These are phyloP conservation scores for Thelephora aurantiotincta DNA, from an alignment of 768 basidiomycete genomes.

Conservation along the genomic window DNA sequence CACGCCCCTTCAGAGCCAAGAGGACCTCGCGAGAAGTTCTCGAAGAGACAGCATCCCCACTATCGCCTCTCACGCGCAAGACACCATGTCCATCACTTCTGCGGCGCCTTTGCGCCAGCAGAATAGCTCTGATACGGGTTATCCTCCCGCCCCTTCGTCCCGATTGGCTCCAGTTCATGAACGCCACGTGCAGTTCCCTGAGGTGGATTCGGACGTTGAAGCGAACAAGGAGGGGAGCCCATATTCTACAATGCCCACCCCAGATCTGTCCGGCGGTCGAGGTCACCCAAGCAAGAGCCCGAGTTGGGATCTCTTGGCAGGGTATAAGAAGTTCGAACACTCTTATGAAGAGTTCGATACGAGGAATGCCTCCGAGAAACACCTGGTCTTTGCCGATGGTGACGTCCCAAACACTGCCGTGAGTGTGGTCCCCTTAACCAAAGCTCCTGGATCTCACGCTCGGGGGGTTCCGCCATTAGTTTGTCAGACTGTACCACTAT, in stretches of 20 bases:
- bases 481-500: constrained; percentile 55
- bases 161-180: too few relatives aligned
- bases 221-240: too few relatives aligned
- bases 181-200: too few relatives aligned
- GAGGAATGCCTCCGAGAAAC: constrained; percentile 33
- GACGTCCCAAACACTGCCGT: constrained; percentile 46
- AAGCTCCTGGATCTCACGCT: too few relatives aligned
- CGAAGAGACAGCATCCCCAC: too few relatives aligned
- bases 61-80: background rate
- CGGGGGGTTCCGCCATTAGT: constrained; percentile 18
- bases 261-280: constrained; percentile 1
- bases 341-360: constrained; percentile 46
- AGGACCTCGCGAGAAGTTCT: too few relatives aligned
- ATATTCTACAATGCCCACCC: too few relatives aligned
- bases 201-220: too few relatives aligned
- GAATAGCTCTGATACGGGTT: background rate
- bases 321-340: constrained; percentile 36
- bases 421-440: constrained; percentile 6
- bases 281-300: constrained; percentile 11
- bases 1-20: too few relatives aligned
- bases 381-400: constrained; percentile 45
- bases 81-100: constrained; percentile 6
- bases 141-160: too few relatives aligned
- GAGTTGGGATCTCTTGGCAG: constrained; percentile 38
- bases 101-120: constrained; percentile 5